Evolutionary conservation across 768 basidiomycete species (phyloP).

Genomic region (Clitopilus hobsonii): DNA sequence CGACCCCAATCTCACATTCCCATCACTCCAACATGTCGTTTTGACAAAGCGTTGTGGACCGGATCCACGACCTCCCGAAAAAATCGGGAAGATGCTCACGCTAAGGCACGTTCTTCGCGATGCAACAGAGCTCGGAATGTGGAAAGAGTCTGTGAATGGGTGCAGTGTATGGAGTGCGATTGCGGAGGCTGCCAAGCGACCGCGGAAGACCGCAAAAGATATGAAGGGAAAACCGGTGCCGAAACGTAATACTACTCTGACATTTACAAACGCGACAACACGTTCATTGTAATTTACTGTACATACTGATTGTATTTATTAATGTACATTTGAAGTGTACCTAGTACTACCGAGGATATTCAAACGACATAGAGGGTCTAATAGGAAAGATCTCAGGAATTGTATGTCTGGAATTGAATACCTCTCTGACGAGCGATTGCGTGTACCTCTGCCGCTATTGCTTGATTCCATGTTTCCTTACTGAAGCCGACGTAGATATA

Average conservation of each 20-base stretch:
- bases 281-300: neutral
- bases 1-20: slow-evolving; percentile 16
- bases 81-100: slow-evolving; percentile 16
- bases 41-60: slow-evolving; percentile 22
- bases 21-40: slow-evolving; percentile 24
- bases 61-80: slow-evolving; percentile 15
- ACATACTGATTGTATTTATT: neutral
- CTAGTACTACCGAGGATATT: no score
- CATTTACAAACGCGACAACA: neutral
- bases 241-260: neutral
- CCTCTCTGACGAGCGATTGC: no score
- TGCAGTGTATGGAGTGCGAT: slow-evolving; percentile 27
- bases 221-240: neutral
- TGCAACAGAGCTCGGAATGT: slow-evolving; percentile 29
- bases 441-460: no score
- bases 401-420: no score
- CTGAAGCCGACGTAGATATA: no score
- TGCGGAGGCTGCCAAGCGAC: slow-evolving; percentile 7
- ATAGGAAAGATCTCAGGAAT: no score
- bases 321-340: neutral
- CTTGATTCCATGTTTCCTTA: no score
- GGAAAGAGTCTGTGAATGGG: slow-evolving; percentile 26
- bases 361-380: no score
- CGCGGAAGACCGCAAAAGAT: neutral
- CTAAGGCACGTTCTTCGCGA: slow-evolving; percentile 22